Percentiles rank a stretch among this genome's conserved stretches.
Conservation (phyloP, 2,329 filamentous ascomycete genomes). For the Fusarium penzigii region DNA sequence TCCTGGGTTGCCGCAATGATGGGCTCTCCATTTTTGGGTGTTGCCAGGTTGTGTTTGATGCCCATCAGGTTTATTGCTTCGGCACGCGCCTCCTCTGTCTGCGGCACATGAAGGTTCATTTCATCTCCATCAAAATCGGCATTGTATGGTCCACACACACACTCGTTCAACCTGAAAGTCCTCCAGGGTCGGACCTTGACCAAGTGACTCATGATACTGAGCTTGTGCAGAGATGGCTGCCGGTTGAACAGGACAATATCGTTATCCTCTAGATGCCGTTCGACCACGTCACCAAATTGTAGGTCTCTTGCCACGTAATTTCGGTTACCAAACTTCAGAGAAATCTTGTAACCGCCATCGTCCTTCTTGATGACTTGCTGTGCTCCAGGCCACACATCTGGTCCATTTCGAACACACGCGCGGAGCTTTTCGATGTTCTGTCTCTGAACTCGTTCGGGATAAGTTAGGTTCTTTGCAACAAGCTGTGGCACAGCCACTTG, state of each 20-base stretch:
- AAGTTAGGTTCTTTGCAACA: constrained; percentile 96
- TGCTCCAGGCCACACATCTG: constrained; percentile 81
- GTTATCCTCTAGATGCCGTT: constrained; percentile 91
- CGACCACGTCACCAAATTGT: constrained; percentile 82
- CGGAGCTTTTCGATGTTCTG: constrained; percentile 85
- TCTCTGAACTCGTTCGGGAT: constrained; percentile 82
- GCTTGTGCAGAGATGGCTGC: constrained; percentile 95
- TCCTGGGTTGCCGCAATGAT: constrained; percentile 99
- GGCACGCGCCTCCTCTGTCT: constrained; percentile 93
- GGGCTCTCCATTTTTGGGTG: constrained; percentile 95
- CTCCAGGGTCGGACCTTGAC: constrained; percentile 93
- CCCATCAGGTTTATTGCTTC: constrained; percentile 98
- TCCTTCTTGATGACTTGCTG: constrained; percentile 77
- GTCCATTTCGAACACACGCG: constrained; percentile 73
- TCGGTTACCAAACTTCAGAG: constrained; percentile 73
- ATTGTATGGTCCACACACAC: constrained; percentile 97
- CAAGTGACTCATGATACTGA: constrained; percentile 96
- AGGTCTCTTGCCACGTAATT: constrained; percentile 73
- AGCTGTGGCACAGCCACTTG: constrained; percentile 89
- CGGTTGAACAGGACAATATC: constrained; percentile 98
- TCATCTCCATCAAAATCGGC: constrained; percentile 99
- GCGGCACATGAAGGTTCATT: constrained; percentile 98
- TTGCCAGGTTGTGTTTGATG: constrained; percentile 93
- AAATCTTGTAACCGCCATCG: constrained; percentile 67
- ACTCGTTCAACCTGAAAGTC: constrained; percentile 96